A percentile compares a stretch with the other conserved stretches of the same genome.
Conservation (phyloP, 1,139 yeast genomes). For the Yamadazyma blattariae region DNA sequence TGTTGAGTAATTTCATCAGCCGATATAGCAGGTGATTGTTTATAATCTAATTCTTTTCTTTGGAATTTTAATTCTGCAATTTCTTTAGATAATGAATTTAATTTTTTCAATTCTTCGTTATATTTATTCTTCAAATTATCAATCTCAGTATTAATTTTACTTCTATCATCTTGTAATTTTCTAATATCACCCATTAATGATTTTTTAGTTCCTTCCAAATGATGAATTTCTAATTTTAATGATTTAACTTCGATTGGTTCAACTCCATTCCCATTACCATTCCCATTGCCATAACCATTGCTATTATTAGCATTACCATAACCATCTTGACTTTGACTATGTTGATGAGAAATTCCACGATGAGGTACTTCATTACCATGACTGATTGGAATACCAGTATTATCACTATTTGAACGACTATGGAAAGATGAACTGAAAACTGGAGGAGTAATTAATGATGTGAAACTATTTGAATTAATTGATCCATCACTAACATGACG, state of each 20-base stretch:
- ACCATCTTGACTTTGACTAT: background rate
- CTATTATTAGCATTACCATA: no score
- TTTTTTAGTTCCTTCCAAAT: constrained; percentile 30
- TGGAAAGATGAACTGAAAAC: constrained; percentile 35
- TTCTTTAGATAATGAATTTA: constrained; percentile 28
- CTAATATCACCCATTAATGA: constrained; percentile 27
- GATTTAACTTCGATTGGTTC: constrained; percentile 29
- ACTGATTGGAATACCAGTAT: constrained; percentile 5
- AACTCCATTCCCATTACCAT: no score
- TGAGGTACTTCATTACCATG: background rate
- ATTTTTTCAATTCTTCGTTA: constrained; percentile 21
- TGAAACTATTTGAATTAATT: constrained; percentile 9
- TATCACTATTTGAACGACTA: constrained; percentile 39
- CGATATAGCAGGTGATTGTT: constrained; percentile 1
- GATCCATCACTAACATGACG: constrained; percentile 46
- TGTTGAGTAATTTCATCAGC: constrained; percentile 6
- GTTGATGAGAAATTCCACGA: background rate
- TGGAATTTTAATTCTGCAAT: constrained; percentile 26
- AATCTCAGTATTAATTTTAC: constrained; percentile 25
- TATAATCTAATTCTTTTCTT: constrained; percentile 14
- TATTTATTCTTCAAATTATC: constrained; percentile 21
- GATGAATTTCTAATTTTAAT: constrained; percentile 41
- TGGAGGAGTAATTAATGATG: constrained; percentile 38
- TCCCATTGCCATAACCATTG: no score
- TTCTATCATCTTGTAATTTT: constrained; percentile 28